phyloP scores from a whole-genome alignment of 2,329 filamentous ascomycete genomes.

The Paradendryphiella salina region DNA sequence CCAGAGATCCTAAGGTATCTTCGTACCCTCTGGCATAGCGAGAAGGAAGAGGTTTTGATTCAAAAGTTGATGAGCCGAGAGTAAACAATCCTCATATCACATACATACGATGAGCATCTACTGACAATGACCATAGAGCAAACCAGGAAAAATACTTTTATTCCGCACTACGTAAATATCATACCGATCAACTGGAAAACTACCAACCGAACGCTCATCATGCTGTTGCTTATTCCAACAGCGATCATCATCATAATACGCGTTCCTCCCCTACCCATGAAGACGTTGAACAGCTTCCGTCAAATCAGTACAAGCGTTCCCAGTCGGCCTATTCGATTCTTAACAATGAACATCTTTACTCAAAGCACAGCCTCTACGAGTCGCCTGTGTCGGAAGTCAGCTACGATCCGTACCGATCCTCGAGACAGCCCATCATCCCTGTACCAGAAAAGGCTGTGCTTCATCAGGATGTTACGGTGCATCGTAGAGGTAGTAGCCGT shows the following conservation, averaged over 20 bases:
- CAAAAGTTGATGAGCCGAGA: slow-evolving; percentile 62
- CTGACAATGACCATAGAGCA: slow-evolving; percentile 54
- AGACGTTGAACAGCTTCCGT: slow-evolving; percentile 44
- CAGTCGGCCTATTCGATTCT: slow-evolving; percentile 61
- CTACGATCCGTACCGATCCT: slow-evolving; percentile 84
- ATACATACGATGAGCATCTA: not conserved
- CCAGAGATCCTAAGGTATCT: slow-evolving; percentile 81
- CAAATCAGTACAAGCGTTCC: slow-evolving; percentile 48
- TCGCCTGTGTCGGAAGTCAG: slow-evolving; percentile 60
- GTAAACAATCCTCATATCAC: slow-evolving; percentile 28
- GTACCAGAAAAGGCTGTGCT: slow-evolving; percentile 54
- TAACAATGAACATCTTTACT: slow-evolving; percentile 57
- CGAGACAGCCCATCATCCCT: slow-evolving; percentile 55
- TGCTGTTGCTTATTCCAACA: slow-evolving; percentile 75
- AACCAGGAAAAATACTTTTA: slow-evolving; percentile 97
- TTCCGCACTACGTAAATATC: slow-evolving; percentile 77
- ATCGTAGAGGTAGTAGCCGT: slow-evolving; percentile 53
- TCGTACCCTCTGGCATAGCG: slow-evolving; percentile 87
- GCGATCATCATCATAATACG: slow-evolving; percentile 72
- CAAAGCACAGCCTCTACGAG: slow-evolving; percentile 55
- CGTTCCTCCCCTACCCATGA: slow-evolving; percentile 26
- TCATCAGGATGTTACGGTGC: slow-evolving; percentile 70
- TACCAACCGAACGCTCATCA: slow-evolving; percentile 69
- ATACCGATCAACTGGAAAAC: slow-evolving; percentile 82
- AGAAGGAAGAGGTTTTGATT: slow-evolving; percentile 71